A percentile compares a stretch with the other conserved stretches of the same genome.
These are phyloP conservation scores for Lyophyllum semitale DNA, from an alignment of 768 basidiomycete genomes.

Conservation along the genomic window DNA sequence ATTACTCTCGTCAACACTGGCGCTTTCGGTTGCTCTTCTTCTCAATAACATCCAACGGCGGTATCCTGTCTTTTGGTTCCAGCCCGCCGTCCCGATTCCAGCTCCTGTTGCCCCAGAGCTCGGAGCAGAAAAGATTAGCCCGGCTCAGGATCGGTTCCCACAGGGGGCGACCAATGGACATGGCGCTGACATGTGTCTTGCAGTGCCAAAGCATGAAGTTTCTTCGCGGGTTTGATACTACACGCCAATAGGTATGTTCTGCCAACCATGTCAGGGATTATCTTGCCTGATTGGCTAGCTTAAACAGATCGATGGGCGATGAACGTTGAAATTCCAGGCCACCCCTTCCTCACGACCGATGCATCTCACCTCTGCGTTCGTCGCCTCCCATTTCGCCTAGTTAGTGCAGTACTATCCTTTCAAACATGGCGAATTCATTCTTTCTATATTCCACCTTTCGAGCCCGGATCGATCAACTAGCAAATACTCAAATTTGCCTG, in stretches of 20 bases:
- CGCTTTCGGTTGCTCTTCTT: conserved; percentile 45
- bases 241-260: not conserved
- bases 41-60: conserved; percentile 53
- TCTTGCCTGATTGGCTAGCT: not conserved
- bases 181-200: conserved; percentile 5
- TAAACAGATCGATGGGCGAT: no score
- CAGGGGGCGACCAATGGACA: not conserved
- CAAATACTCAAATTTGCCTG: no score
- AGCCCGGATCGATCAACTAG: no score
- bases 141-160: not conserved
- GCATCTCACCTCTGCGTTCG: no score
- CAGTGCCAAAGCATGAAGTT: conserved; percentile 2
- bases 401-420: no score
- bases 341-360: no score
- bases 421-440: no score
- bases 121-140: conserved; percentile 7
- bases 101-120: conserved; percentile 18
- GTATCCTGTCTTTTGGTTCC: conserved; percentile 52
- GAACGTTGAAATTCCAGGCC: no score
- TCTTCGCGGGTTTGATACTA: conserved; percentile 4
- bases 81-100: conserved; percentile 21
- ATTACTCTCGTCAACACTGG: conserved; percentile 46
- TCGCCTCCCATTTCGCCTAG: no score
- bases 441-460: no score
- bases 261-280: not conserved